Evolutionary conservation across 768 basidiomycete species (phyloP).

Genomic region (Piloderma croceum): DNA sequence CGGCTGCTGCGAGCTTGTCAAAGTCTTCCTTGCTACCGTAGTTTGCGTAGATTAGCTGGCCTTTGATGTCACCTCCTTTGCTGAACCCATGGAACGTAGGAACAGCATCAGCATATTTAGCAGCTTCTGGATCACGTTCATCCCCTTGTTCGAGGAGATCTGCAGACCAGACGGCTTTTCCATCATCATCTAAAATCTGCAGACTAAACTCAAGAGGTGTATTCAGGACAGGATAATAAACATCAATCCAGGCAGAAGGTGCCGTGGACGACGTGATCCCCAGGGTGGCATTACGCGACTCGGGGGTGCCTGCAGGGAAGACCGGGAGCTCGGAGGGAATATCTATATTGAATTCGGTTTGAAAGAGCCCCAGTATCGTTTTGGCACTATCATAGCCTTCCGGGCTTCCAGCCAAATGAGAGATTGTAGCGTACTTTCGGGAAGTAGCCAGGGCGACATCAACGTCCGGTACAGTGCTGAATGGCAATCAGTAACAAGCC

Average conservation of each 20-base stretch:
- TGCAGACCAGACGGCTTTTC: constrained; percentile 57
- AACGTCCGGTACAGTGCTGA: constrained; percentile 51
- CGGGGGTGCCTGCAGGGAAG: constrained; percentile 62
- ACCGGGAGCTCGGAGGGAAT: constrained; percentile 45
- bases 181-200: constrained; percentile 56
- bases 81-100: constrained; percentile 87
- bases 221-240: constrained; percentile 87
- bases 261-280: constrained; percentile 39
- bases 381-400: constrained; percentile 62
- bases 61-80: constrained; percentile 66
- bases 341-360: constrained; percentile 52
- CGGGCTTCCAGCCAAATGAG: constrained; percentile 65
- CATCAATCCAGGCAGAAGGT: constrained; percentile 71
- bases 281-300: constrained; percentile 65
- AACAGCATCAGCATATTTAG: constrained; percentile 58
- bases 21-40: constrained; percentile 74
- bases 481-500: too few species aligned
- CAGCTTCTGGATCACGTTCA: constrained; percentile 66
- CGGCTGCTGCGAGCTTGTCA: constrained; percentile 51
- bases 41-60: constrained; percentile 70
- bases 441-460: constrained; percentile 57
- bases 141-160: constrained; percentile 69
- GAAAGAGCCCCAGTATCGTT: constrained; percentile 61
- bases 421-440: constrained; percentile 55
- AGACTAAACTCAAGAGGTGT: constrained; percentile 65